Evolutionary conservation across 176 grass and related monocot species (phyloP).

Genomic region (Pontederia crassipes): DNA sequence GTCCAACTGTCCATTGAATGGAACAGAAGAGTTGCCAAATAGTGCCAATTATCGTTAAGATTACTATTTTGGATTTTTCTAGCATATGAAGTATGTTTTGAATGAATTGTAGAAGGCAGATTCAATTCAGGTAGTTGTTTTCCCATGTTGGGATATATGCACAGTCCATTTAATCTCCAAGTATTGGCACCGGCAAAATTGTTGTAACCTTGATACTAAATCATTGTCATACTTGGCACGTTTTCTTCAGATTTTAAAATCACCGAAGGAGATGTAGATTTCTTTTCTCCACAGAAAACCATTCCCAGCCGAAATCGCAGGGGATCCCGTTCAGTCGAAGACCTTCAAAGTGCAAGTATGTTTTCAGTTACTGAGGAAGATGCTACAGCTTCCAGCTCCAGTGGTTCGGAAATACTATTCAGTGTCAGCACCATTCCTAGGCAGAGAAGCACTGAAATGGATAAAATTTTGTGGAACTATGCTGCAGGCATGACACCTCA

Average conservation of each 20-base stretch:
- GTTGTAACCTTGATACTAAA: background rate
- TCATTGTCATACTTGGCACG: background rate
- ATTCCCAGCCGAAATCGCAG: background rate
- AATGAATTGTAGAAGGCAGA: no score
- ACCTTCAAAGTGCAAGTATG: background rate
- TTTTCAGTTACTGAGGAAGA: background rate
- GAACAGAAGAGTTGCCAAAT: no score
- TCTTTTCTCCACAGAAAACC: background rate
- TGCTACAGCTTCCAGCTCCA: background rate
- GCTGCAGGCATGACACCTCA: background rate
- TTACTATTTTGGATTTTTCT: no score
- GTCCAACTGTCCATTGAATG: no score
- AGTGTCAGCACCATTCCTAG: background rate
- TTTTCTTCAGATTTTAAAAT: background rate
- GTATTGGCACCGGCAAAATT: background rate
- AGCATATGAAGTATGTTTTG: no score
- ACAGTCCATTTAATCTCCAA: background rate
- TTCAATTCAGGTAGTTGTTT: no score
- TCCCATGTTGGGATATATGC: no score
- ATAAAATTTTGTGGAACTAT: background rate
- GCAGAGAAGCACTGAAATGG: constrained; percentile 3
- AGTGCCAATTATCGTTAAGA: no score
- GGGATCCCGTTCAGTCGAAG: background rate
- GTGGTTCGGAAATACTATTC: background rate
- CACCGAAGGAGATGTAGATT: background rate